These are phyloP conservation scores for Diaporthe amygdali DNA, from an alignment of 2,329 filamentous ascomycete species.

Conservation along the genomic window DNA sequence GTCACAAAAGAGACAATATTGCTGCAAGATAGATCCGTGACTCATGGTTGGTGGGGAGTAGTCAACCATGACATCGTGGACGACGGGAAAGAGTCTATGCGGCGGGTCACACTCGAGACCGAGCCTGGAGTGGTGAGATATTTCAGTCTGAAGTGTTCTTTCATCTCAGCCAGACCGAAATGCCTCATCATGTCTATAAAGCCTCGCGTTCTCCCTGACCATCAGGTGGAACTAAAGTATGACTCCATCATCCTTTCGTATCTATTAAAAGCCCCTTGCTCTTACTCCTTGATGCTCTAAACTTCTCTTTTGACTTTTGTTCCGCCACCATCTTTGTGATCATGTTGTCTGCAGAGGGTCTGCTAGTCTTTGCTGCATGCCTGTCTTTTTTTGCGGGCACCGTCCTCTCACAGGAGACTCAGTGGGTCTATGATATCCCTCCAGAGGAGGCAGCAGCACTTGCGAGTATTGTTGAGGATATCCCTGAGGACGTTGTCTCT, in stretches of 20 bases:
- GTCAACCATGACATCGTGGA: not conserved
- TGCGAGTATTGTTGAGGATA: constrained; percentile 29
- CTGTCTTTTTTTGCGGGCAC: not conserved
- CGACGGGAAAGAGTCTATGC: not conserved
- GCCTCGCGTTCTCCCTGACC: not conserved
- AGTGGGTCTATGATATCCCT: constrained; percentile 28
- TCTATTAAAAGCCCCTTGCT: not conserved
- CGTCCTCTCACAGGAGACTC: constrained; percentile 23
- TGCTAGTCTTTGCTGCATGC: not conserved
- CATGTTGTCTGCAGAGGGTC: not conserved
- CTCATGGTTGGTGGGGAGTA: not conserved
- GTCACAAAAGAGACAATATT: not conserved
- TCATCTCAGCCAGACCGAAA: no score
- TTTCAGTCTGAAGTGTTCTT: no score
- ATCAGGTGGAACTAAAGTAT: not conserved
- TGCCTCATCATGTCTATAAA: not conserved
- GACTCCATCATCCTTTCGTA: not conserved
- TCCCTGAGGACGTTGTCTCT: constrained; percentile 22
- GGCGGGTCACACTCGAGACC: not conserved
- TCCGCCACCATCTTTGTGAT: not conserved
- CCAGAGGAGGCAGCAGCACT: constrained; percentile 29
- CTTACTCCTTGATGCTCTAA: not conserved
- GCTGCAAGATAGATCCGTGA: not conserved
- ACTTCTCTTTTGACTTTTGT: not conserved
- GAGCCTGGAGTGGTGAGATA: not conserved